Evolutionary conservation across 2,329 filamentous ascomycete species (phyloP), one percentile per base, ranked within the genome.

Genomic region (Colletotrichum tabaci): DNA sequence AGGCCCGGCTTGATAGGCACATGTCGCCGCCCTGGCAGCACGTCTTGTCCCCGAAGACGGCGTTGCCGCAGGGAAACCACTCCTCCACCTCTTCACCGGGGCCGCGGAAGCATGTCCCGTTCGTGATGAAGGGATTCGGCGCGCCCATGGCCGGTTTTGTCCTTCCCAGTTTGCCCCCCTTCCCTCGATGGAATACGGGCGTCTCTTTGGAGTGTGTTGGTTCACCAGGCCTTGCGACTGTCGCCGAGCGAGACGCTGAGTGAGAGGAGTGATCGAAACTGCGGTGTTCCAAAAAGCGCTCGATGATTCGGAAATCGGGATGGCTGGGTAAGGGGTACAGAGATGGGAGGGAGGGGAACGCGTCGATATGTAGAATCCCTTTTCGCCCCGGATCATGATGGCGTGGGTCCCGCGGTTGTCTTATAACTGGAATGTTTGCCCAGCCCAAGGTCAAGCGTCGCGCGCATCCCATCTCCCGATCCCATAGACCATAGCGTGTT

Each of bases 1-100:
- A 77, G 47, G 73, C 74, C 42, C 77, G 74, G 67, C 75, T 76
- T 58, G 75, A 76, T 15, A 82, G 76, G 72, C 80, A 82, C 47
- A 76, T 76, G 71, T 82, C 80, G 23, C 77, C 77, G 2, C 71
- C 73, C 56, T 78, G 76, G 67, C 80, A 82, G 62, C 80, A 82
- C 2, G 78, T 75, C 46, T 76, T 68, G 52, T 78, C 66, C 9
- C 80, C 80, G 50, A 79, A 77, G 6, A 67, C 76, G 12, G 69
- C 76, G 55, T 82, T 82, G 47, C 80, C 80, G 56, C 80, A 82
- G 2, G 80, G 79, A 13, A 82, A 75, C 71, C 79, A 79, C 38
- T 57, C 67, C 12, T 53, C 23, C 13, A 72, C 68, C 23, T 74
- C 61, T 2, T 72, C 38, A 5, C 74, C 71, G 0, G 71, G 46